A percentile compares a stretch with the other conserved stretches of the same genome.
Evolutionary conservation across 768 basidiomycete genomes (phyloP).

Genomic region (Rhizopogon salebrosus): DNA sequence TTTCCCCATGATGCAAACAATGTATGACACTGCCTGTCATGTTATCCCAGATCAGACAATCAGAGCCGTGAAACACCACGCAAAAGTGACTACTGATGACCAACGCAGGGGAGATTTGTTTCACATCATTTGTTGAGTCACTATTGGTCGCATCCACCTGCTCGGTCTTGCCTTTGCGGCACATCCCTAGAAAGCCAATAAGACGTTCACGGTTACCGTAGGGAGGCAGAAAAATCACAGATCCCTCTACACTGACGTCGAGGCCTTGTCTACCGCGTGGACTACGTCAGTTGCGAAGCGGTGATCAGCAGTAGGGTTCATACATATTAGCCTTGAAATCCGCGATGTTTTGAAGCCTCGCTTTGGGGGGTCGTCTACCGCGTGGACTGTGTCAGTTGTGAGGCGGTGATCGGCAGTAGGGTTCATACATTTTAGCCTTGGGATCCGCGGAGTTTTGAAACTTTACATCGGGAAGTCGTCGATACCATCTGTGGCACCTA

Average conservation of each 20-base stretch:
- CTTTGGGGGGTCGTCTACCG: too few relatives aligned
- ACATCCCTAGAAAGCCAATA: slow-evolving; percentile 44
- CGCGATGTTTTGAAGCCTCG: too few relatives aligned
- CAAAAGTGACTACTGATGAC: slow-evolving; percentile 49
- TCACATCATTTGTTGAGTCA: slow-evolving; percentile 24
- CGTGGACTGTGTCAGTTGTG: too few relatives aligned
- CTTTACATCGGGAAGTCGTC: slow-evolving; percentile 62
- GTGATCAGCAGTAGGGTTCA: slow-evolving; percentile 14
- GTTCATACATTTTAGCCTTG: too few relatives aligned
- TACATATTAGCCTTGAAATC: slow-evolving; percentile 57
- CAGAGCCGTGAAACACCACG: slow-evolving; percentile 53
- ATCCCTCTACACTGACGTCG: slow-evolving; percentile 43
- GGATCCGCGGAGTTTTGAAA: slow-evolving; percentile 54
- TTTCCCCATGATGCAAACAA: slow-evolving; percentile 56
- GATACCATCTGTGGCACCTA: slow-evolving; percentile 51
- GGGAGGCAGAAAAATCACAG: slow-evolving; percentile 50
- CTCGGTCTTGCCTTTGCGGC: slow-evolving; percentile 48
- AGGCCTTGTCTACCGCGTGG: slow-evolving; percentile 40
- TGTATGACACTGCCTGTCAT: slow-evolving; percentile 47
- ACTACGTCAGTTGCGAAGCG: slow-evolving; percentile 7
- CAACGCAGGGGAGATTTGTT: slow-evolving; percentile 40
- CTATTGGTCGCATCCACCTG: slow-evolving; percentile 44
- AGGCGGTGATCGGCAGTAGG: too few relatives aligned
- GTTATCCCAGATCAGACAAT: slow-evolving; percentile 59
- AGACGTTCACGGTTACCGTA: slow-evolving; percentile 45